Base-by-base conservation (phyloP, 768 basidiomycete species). In the Pulveroboletus sp. region DNA sequence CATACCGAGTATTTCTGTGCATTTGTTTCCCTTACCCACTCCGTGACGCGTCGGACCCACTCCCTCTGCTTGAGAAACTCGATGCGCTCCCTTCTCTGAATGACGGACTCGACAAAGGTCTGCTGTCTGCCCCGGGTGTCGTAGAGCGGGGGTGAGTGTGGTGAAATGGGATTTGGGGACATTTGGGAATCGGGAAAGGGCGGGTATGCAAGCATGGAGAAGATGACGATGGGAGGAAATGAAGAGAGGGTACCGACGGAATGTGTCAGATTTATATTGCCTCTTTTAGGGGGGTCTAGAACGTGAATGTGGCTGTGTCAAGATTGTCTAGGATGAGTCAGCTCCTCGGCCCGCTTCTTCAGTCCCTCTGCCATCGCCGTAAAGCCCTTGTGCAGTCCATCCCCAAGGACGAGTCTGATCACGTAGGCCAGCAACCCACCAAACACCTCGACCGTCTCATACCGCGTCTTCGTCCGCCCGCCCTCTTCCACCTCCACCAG, bases 401-500 rank as follows among this genome's bases (percentile, higher is more conserved):
- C 51, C 13, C 72, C 66, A 13, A 80, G 58, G 45, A 78, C 71
- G 34, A 70, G 66, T 54, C 69, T 72, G 44, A 85, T 64, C 10
- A 80, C 1, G 55, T 84, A 81, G 32, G 83, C 84, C 11, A 78
- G 45, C 2, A 76, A 16, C 0, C 84, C 84, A 16, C 65, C 64
- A 43, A 86, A 87, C 24, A 79, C 80, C 58, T 84, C 83, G 9
- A 74, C 64, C 6, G 77, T 79, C 64, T 87, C 84, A 52, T 89
- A 89, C 40, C 72, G 75, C 24, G 84, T 85, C 56, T 78, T 75
- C 25, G 39, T 64, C 10, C 47, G 57, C 32, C 75, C 79, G 2
- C 69, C 72, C 34, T 72, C 77, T 9, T 75, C 69, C 25, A 69
- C 76, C 36, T 62, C 67, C 24, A 61, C 63, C 44, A 89, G 61